Conservation (phyloP, 345 rosid species). For the Eucalyptus guilfoylei region DNA sequence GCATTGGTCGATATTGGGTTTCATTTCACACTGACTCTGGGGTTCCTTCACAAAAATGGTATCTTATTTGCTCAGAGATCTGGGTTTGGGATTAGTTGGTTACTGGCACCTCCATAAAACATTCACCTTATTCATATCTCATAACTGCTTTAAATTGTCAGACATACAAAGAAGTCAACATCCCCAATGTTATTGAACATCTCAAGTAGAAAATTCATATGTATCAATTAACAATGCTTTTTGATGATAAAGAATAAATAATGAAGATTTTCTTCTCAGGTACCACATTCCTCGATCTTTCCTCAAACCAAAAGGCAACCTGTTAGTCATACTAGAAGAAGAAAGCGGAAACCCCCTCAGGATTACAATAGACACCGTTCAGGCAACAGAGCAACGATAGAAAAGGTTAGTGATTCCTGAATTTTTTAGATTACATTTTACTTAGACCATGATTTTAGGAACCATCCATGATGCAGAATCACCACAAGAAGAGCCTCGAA, state of each 20-base stretch:
- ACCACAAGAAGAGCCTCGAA: background rate
- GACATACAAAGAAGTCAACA: background rate
- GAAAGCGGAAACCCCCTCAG: conserved; percentile 31
- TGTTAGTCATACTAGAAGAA: conserved; percentile 44
- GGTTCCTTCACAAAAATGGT: conserved; percentile 64
- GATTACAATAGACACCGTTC: conserved; percentile 23
- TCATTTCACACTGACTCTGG: conserved; percentile 43
- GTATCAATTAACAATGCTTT: background rate
- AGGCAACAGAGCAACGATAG: background rate
- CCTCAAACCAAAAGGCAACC: conserved; percentile 24
- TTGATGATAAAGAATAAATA: background rate
- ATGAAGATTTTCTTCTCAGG: conserved; percentile 4
- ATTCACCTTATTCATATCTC: background rate
- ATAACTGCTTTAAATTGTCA: background rate
- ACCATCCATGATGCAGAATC: background rate
- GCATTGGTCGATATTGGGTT: conserved; percentile 73
- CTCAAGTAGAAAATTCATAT: background rate
- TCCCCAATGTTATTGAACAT: background rate
- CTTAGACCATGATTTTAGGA: background rate
- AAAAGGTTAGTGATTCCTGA: background rate
- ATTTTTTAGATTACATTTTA: background rate
- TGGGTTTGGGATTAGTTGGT: background rate
- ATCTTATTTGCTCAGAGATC: background rate
- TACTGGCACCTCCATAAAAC: background rate
- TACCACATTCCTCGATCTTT: conserved; percentile 41